These are phyloP conservation scores for Macrophomina pseudophaseolina DNA, from an alignment of 2,329 filamentous ascomycete species.

Conservation along the genomic window DNA sequence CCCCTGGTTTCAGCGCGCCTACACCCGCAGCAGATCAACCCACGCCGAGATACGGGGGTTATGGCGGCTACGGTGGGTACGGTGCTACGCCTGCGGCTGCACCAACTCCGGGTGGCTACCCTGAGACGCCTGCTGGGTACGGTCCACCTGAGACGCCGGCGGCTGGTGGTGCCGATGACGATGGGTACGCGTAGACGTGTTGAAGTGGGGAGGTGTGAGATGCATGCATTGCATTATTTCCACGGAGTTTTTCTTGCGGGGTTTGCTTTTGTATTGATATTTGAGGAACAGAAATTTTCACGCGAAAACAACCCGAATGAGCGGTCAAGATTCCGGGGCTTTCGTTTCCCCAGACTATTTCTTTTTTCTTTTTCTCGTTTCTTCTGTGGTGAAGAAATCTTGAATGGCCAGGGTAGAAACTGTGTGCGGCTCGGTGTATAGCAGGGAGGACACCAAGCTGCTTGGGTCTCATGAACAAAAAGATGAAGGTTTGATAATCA, in stretches of 20 bases:
- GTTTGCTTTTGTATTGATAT: slow-evolving; percentile 11
- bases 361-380: too few species aligned
- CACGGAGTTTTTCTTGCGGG: not conserved
- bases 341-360: too few species aligned
- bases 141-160: slow-evolving; percentile 65
- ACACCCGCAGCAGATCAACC: slow-evolving; percentile 41
- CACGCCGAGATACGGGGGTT: slow-evolving; percentile 32
- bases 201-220: not conserved
- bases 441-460: too few species aligned
- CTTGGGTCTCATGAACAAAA: too few species aligned
- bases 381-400: too few species aligned
- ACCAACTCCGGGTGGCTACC: slow-evolving; percentile 65
- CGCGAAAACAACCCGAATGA: not conserved
- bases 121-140: slow-evolving; percentile 53
- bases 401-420: too few species aligned
- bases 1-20: slow-evolving; percentile 46
- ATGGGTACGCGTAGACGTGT: slow-evolving; percentile 43
- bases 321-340: too few species aligned
- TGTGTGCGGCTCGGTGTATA: too few species aligned
- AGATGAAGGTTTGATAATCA: too few species aligned
- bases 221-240: slow-evolving; percentile 1
- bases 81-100: slow-evolving; percentile 52
- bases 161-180: slow-evolving; percentile 48
- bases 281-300: not conserved
- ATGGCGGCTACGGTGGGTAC: slow-evolving; percentile 35